phyloP scores from a whole-genome alignment of 2,329 filamentous ascomycete genomes.

The Coccinonectria pachysandricola region DNA sequence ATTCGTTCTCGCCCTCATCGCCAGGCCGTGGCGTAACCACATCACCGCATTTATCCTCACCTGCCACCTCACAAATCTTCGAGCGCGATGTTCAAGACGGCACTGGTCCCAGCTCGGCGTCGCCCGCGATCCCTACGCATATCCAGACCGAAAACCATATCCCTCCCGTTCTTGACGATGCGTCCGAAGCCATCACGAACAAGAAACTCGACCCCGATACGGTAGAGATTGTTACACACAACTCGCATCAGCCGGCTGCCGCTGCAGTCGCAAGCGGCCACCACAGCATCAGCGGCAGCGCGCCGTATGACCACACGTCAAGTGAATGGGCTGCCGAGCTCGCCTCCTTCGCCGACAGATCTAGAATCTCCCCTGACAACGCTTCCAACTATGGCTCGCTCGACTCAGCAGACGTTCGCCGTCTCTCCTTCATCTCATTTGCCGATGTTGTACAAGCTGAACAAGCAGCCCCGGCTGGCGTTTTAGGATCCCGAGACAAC shows the following conservation, averaged over 20 bases:
- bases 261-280: slow-evolving; percentile 49
- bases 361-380: slow-evolving; percentile 40
- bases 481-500: slow-evolving; percentile 52
- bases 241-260: slow-evolving; percentile 69
- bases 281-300: slow-evolving; percentile 21
- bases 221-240: slow-evolving; percentile 87
- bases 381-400: slow-evolving; percentile 68
- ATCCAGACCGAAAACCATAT: slow-evolving; percentile 94
- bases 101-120: slow-evolving; percentile 54
- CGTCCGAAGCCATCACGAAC: slow-evolving; percentile 86
- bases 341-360: slow-evolving; percentile 39
- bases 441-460: slow-evolving; percentile 88
- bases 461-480: slow-evolving; percentile 48
- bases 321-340: slow-evolving; percentile 49
- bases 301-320: slow-evolving; percentile 33
- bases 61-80: slow-evolving; percentile 74
- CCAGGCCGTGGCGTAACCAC: slow-evolving; percentile 56
- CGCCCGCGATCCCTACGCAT: slow-evolving; percentile 82
- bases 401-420: slow-evolving; percentile 65
- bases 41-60: slow-evolving; percentile 68
- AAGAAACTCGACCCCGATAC: slow-evolving; percentile 72
- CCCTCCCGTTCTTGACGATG: slow-evolving; percentile 81
- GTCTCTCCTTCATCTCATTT: slow-evolving; percentile 92
- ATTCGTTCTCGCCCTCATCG: slow-evolving; percentile 46
- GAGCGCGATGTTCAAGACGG: slow-evolving; percentile 90